Evolutionary conservation across 352 stramenopile genomes (phyloP), one percentile per base, ranked within the genome.

Genomic region (Globisporangium sylvaticum): DNA sequence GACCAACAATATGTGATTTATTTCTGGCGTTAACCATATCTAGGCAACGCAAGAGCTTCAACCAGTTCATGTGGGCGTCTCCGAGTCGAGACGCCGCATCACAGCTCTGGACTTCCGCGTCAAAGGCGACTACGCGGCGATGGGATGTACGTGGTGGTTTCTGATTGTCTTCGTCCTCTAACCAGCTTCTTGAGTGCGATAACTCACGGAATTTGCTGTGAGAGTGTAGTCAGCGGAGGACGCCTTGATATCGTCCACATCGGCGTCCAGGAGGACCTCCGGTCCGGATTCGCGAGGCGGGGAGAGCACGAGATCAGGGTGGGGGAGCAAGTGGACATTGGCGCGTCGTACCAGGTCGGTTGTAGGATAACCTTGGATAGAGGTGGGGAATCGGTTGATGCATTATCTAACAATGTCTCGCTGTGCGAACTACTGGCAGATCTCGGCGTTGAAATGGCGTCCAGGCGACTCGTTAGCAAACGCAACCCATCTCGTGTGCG

Each of bases 121-220:
- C 10, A 75, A n/a, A n/a, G n/a, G 52, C 32, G 71, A 74, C 65
- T 58, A 79, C n/a, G 76, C 69, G 10, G 78, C 78, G n/a, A 66
- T 82, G 24, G 70, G 69, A 22, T 71, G 78, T 86, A 61, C 58
- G n/a, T n/a, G n/a, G n/a, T n/a, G n/a, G n/a, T n/a, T n/a, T n/a
- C n/a, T n/a, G n/a, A n/a, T n/a, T n/a, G n/a, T n/a, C n/a, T n/a
- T n/a, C n/a, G n/a, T n/a, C n/a, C n/a, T n/a, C n/a, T n/a, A n/a
- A n/a, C n/a, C n/a, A n/a, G n/a, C n/a, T n/a, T n/a, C n/a, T n/a
- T n/a, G n/a, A n/a, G n/a, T n/a, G n/a, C n/a, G n/a, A n/a, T n/a
- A n/a, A n/a, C n/a, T n/a, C n/a, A n/a, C n/a, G n/a, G n/a, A n/a
- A n/a, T n/a, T n/a, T n/a, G n/a, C n/a, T n/a, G n/a, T n/a, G n/a